Evolutionary conservation across 441 rosid species (phyloP), one percentile per base, ranked within the genome.

Genomic region (Codiaeum variegatum): DNA sequence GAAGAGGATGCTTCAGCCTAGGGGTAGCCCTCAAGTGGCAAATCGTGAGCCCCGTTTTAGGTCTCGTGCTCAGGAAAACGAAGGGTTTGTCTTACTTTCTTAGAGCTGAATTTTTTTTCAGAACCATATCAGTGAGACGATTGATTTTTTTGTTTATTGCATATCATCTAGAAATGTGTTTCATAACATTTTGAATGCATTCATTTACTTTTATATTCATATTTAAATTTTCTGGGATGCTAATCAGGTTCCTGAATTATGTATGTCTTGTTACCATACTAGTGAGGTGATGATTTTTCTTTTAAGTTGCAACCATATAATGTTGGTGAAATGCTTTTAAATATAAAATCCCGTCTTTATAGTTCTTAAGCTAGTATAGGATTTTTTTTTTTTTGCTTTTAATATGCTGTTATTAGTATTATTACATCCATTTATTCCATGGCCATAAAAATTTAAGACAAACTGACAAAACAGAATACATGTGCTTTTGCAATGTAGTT

Each of bases 1-100:
- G 66, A 96, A 89, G 90, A 87, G 97, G 83, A 89, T 93, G 98
- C 94, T 87, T 71, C 84, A 96, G 70, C 91, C 98, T 21, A 90
- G 97, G 81, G 97, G 96, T 52, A 93, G 98, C 76, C 94, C 97
- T 69, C 98, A 90, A 76, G 78, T 86, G 76, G 78, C 83, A 56
- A 91, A 83, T 47, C 91, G 93, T 24, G 98, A 96, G 51, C 83
- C 88, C 21, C 84, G 83, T 63, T 88, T 79, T 47, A 86, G 85
- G 82, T 73, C 94, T 61, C 93, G 88, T 49, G 46, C 87, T 40
- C 97, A 88, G 73, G 98, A 93, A 46, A 88, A 81, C 77, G 98
- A 91, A 81, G 98, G 97, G 99, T 96, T 65, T 66, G 90, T 83
- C 75, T 77, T 76, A 23, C 49, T 73, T 74, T 71, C 71, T 62